A percentile compares a stretch with the other conserved stretches of the same genome.
Conservation (phyloP, 2,329 filamentous ascomycete species). For the Neopestalotiopsis clavispora region DNA sequence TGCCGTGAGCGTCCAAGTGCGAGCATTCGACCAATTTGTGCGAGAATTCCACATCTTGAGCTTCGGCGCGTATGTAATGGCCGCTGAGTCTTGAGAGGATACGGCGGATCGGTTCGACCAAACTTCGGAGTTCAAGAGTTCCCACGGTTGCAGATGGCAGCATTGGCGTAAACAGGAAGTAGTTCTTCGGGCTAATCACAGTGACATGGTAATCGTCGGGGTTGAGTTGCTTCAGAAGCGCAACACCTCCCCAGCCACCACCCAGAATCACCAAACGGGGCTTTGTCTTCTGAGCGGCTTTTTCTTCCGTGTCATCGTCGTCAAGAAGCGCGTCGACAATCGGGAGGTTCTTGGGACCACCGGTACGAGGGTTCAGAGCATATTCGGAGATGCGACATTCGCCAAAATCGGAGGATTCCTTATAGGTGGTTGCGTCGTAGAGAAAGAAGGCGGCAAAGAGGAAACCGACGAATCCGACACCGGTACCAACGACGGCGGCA, state of each 20-base stretch:
- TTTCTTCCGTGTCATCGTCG: slow-evolving; percentile 79
- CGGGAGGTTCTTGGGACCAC: slow-evolving; percentile 93
- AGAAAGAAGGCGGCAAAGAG: slow-evolving; percentile 85
- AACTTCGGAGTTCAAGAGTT: slow-evolving; percentile 85
- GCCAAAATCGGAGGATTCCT: slow-evolving; percentile 65
- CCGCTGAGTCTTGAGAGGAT: slow-evolving; percentile 80
- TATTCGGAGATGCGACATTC: slow-evolving; percentile 86
- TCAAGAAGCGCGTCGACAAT: slow-evolving; percentile 88
- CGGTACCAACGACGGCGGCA: slow-evolving; percentile 76
- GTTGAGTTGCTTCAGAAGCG: slow-evolving; percentile 86
- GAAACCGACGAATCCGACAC: slow-evolving; percentile 71
- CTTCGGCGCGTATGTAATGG: slow-evolving; percentile 87
- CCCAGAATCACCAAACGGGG: slow-evolving; percentile 91
- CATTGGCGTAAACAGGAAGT: slow-evolving; percentile 99
- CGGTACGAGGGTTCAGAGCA: slow-evolving; percentile 79
- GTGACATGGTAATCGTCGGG: slow-evolving; percentile 95
- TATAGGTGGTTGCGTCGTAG: slow-evolving; percentile 93
- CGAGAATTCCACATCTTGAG: slow-evolving; percentile 89
- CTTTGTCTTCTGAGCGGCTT: slow-evolving; percentile 78
- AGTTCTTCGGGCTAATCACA: slow-evolving; percentile 91
- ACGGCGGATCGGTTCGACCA: slow-evolving; percentile 90
- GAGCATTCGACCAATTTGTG: slow-evolving; percentile 89
- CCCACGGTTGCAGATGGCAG: slow-evolving; percentile 95
- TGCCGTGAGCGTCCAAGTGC: slow-evolving; percentile 71
- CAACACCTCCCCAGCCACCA: slow-evolving; percentile 93